These are phyloP conservation scores for Powellomyces hirtus DNA, from an alignment of 192 early-diverging fungal genomes.

Conservation along the genomic window DNA sequence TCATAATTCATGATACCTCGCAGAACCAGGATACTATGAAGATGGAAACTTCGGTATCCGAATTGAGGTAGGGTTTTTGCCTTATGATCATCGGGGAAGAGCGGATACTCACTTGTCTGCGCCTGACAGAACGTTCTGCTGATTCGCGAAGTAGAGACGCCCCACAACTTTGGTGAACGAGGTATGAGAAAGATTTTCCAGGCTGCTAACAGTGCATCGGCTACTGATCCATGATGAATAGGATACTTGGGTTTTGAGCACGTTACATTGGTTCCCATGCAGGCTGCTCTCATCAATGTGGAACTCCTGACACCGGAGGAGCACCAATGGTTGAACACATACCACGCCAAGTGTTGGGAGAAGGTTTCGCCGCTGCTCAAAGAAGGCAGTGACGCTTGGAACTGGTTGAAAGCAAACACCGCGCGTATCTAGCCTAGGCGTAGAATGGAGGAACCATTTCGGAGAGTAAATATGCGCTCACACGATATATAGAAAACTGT, in stretches of 20 bases:
- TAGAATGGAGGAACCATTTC: no score
- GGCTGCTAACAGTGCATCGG: no score
- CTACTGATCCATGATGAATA: no score
- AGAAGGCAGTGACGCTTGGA: conserved; percentile 59
- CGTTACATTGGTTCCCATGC: conserved; percentile 83
- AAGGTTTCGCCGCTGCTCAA: conserved; percentile 79
- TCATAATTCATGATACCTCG: not conserved
- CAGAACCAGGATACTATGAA: conserved; percentile 95
- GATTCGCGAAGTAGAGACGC: conserved; percentile 68
- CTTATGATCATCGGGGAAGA: no score
- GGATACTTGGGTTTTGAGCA: conserved; percentile 85
- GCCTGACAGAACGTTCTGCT: conserved; percentile 82
- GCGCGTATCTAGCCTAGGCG: conserved; percentile 61
- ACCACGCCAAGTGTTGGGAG: conserved; percentile 71
- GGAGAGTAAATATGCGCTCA: no score
- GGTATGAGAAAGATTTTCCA: no score
- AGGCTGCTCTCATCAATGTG: conserved; percentile 76
- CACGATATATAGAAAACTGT: no score
- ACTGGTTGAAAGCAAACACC: conserved; percentile 87
- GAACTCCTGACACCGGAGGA: conserved; percentile 72
- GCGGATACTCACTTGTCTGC: no score
- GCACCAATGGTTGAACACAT: conserved; percentile 82
- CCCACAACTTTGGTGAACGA: conserved; percentile 79
- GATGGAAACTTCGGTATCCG: conserved; percentile 96
- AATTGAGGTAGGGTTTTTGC: conserved; percentile 66